A percentile compares a stretch with the other conserved stretches of the same genome.
Evolutionary conservation across 306 rosid genomes (phyloP).

Genomic region (Gillenia trifoliata): DNA sequence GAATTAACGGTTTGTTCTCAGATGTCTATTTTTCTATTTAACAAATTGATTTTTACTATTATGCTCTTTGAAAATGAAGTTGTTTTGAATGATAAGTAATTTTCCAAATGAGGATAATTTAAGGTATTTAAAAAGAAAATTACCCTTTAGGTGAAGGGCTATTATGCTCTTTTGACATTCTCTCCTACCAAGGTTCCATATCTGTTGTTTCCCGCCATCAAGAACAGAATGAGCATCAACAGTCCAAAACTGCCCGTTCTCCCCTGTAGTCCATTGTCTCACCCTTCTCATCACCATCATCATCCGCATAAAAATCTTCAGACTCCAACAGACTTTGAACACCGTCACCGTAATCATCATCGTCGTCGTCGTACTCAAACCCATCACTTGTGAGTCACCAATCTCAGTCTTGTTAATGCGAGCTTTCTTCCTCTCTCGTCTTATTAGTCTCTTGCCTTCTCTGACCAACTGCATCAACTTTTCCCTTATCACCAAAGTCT

Average conservation of each 20-base stretch:
- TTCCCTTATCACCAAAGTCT: constrained; percentile 42
- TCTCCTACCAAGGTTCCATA: constrained; percentile 75
- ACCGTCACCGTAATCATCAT: constrained; percentile 63
- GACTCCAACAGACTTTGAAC: constrained; percentile 58
- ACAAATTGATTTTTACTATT: too few relatives aligned
- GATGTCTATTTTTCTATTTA: too few relatives aligned
- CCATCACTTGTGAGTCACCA: constrained; percentile 24
- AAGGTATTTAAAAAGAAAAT: not conserved
- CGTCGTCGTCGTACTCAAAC: constrained; percentile 17
- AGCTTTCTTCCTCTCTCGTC: constrained; percentile 52
- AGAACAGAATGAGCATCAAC: constrained; percentile 32
- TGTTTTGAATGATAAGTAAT: not conserved
- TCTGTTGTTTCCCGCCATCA: constrained; percentile 25
- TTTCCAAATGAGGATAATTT: not conserved
- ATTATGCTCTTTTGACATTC: not conserved
- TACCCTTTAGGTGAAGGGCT: not conserved
- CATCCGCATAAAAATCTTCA: constrained; percentile 49
- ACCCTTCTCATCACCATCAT: constrained; percentile 22
- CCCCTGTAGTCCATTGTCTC: constrained; percentile 49
- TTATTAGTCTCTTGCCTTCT: constrained; percentile 70
- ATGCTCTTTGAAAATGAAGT: too few relatives aligned
- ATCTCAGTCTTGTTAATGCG: constrained; percentile 16
- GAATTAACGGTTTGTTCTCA: too few relatives aligned
- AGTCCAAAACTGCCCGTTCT: constrained; percentile 42
- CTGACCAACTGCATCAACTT: constrained; percentile 62